Base-by-base conservation (phyloP, 2,329 filamentous ascomycete genomes). In the Penicillium sumatraense region DNA sequence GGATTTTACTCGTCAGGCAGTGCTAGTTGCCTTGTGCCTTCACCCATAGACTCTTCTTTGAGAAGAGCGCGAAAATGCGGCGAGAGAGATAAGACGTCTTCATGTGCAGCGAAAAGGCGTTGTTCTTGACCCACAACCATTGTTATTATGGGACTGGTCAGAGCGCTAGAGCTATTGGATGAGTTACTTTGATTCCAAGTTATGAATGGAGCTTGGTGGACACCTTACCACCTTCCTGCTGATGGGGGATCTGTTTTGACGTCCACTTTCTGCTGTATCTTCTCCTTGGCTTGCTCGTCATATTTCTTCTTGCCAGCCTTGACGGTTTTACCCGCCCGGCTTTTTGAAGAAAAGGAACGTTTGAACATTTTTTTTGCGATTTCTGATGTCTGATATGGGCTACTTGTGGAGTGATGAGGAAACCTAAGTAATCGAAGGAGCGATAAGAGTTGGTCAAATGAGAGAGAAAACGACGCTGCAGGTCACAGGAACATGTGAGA, bases 101-200 rank as follows among this genome's bases (percentile, higher is more conserved):
- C 91, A 78, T 97, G 93, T 71, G 92, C 93, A 68, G 93, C 93
- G 82, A 97, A 97, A 75, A 96, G 83, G 69, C 93, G 89, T 73
- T 89, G 89, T 70, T 96, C 92, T 67, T 80, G 80, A 67, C 93
- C 93, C 71, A 97, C 87, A 65, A 89, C 87, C 67, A 97, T 81
- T 57, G 92, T 96, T 77, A 96, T 83, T 76, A 96, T 96, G 70
- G 92, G 89, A 64, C 82, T 84, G 66, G 83, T 83, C 68, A 86
- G 79, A 66, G 75, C 72, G 63, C 78, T 80, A 59, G 27, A 52
- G 23, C 13, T 16, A 20, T 20, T 45, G 6, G 7, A 27, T 50
- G 47, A 59, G 47, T 20, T 41, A 38, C 31, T 24, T 42, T 20
- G 26, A 51, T 52, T 14, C 21, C 21, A 23, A 27, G 10, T 13